A percentile compares a stretch with the other conserved stretches of the same genome.
phyloP scores from a whole-genome alignment of 2,329 filamentous ascomycete species.

The Colletotrichum lupini region DNA sequence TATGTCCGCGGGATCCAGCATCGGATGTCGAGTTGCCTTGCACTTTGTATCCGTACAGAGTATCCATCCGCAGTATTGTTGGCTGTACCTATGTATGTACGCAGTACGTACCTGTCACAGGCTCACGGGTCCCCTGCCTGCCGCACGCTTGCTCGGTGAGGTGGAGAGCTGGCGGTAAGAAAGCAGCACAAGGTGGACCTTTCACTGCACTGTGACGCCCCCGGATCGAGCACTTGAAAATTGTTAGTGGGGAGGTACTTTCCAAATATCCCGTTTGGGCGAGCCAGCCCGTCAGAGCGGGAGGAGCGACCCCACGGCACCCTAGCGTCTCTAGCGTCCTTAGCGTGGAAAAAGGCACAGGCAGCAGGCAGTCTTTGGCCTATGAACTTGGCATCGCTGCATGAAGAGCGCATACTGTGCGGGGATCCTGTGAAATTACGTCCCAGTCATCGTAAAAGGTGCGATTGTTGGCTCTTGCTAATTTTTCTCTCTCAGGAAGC shows the following conservation, averaged over 20 bases:
- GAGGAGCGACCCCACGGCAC: constrained; percentile 24
- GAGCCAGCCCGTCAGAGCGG: constrained; percentile 30
- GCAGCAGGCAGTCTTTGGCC: constrained; percentile 22
- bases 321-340: constrained; percentile 12
- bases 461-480: background rate
- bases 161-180: background rate
- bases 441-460: background rate
- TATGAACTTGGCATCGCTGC: background rate
- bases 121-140: background rate
- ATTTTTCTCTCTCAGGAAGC: background rate
- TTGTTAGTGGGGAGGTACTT: constrained; percentile 17
- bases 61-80: background rate
- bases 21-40: background rate
- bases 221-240: constrained; percentile 8
- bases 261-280: constrained; percentile 14
- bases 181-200: background rate
- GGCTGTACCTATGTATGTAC: background rate
- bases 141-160: background rate
- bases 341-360: constrained; percentile 12
- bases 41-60: background rate
- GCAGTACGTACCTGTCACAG: background rate
- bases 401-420: background rate
- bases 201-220: constrained; percentile 12
- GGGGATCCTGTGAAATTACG: background rate
- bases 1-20: background rate